Evolutionary conservation across 805 yeast species (phyloP).

Genomic region (Starmera dryadoides): DNA sequence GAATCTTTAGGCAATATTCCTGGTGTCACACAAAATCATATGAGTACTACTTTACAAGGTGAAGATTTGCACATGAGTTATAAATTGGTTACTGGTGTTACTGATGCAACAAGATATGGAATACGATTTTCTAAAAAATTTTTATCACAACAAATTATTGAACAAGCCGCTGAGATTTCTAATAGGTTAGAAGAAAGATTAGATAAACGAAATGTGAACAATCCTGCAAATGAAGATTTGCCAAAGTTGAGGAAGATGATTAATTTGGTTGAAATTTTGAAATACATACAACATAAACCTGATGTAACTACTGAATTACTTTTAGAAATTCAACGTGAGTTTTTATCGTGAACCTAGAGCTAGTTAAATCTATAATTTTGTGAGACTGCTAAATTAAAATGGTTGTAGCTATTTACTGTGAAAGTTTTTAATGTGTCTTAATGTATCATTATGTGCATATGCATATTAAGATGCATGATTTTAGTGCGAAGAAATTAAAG

Average conservation of each 20-base stretch:
- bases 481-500: too few relatives aligned
- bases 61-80: constrained; percentile 24
- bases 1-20: constrained; percentile 24
- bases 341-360: constrained; percentile 6
- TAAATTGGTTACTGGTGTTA: constrained; percentile 15
- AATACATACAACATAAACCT: constrained; percentile 8
- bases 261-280: constrained; percentile 20
- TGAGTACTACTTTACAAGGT: constrained; percentile 21
- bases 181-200: constrained; percentile 6
- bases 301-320: constrained; percentile 12
- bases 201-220: constrained; percentile 3
- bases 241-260: constrained; percentile 9
- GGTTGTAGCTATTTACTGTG: too few relatives aligned
- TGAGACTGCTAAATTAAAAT: too few relatives aligned
- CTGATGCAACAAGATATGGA: constrained; percentile 24
- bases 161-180: constrained; percentile 22
- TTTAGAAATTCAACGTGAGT: constrained; percentile 19
- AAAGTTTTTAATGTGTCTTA: too few relatives aligned
- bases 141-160: constrained; percentile 19
- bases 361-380: too few relatives aligned
- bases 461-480: too few relatives aligned
- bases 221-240: background rate
- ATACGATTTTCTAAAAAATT: constrained; percentile 20
- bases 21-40: constrained; percentile 30
- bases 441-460: too few relatives aligned